Conservation (phyloP, 768 basidiomycete species). For the Trametes cinnabarina region DNA sequence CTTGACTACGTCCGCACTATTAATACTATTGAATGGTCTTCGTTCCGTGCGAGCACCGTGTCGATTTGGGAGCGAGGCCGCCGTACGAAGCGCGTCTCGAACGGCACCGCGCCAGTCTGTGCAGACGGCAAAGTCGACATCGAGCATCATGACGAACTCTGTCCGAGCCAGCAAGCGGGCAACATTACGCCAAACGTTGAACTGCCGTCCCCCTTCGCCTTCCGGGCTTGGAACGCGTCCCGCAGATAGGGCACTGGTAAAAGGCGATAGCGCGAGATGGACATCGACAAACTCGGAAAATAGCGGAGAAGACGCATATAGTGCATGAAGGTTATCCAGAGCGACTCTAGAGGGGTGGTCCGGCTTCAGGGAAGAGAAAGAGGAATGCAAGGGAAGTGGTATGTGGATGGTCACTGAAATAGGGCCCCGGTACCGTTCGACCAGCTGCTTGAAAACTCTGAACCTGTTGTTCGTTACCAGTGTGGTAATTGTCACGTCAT, state of each 20-base stretch:
- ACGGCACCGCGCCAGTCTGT: conserved; percentile 72
- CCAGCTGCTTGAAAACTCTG: conserved; percentile 67
- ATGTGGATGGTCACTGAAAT: conserved; percentile 84
- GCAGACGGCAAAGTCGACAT: conserved; percentile 84
- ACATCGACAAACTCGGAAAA: conserved; percentile 77
- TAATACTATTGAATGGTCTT: not conserved
- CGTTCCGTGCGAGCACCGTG: conserved; percentile 7
- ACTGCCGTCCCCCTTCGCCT: conserved; percentile 58
- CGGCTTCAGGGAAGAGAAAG: conserved; percentile 36
- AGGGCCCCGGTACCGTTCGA: conserved; percentile 77
- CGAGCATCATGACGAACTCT: conserved; percentile 85
- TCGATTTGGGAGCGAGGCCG: conserved; percentile 19
- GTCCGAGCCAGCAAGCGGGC: conserved; percentile 84
- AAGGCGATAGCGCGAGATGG: conserved; percentile 80
- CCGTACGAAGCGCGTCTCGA: conserved; percentile 35
- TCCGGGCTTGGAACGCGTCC: conserved; percentile 9
- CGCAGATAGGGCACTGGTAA: conserved; percentile 27
- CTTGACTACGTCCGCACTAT: conserved; percentile 26
- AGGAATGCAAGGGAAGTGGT: conserved; percentile 41
- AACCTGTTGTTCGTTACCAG: conserved; percentile 80
- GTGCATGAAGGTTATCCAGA: conserved; percentile 59
- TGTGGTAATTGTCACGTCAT: conserved; percentile 84
- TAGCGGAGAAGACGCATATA: conserved; percentile 64
- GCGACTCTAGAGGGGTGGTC: conserved; percentile 36
- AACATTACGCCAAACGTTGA: conserved; percentile 89